Evolutionary conservation across 2,329 filamentous ascomycete species (phyloP).

Genomic region (Furcasterigmium sp.): DNA sequence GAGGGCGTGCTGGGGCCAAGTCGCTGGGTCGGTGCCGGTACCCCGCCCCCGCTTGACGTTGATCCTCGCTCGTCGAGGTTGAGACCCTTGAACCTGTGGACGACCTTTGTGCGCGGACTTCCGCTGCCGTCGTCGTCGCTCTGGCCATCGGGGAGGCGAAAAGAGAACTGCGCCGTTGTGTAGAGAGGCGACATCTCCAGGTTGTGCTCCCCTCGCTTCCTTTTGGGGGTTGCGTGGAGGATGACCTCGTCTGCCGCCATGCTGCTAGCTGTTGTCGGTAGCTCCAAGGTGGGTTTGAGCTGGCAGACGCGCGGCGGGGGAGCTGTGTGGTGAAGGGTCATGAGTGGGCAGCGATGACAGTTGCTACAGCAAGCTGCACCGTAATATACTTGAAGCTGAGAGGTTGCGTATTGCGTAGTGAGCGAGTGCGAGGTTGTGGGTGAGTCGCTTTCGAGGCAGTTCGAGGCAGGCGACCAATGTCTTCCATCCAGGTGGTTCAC

Average conservation of each 20-base stretch:
- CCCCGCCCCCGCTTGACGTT: slow-evolving; percentile 37
- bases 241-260: neutral
- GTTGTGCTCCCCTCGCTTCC: slow-evolving; percentile 35
- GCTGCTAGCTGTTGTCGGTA: neutral
- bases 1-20: neutral
- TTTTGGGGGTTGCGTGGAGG: slow-evolving; percentile 34
- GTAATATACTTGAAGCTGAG: no score
- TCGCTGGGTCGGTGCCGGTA: slow-evolving; percentile 11
- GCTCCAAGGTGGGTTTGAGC: neutral
- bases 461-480: no score
- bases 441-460: no score
- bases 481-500: no score
- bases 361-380: no score
- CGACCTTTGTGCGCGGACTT: slow-evolving; percentile 49
- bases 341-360: no score
- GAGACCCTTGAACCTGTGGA: slow-evolving; percentile 42
- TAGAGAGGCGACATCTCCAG: slow-evolving; percentile 22
- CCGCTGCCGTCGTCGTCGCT: slow-evolving; percentile 39
- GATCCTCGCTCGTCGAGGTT: slow-evolving; percentile 1
- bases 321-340: neutral
- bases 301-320: neutral
- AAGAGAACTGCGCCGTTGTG: slow-evolving; percentile 33
- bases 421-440: no score
- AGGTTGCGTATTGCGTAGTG: no score
- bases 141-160: slow-evolving; percentile 28